Percentiles rank a stretch among this genome's conserved stretches.
Evolutionary conservation across 495 filamentous ascomycete genomes (phyloP).

Genomic region (Neurospora sublineolata): DNA sequence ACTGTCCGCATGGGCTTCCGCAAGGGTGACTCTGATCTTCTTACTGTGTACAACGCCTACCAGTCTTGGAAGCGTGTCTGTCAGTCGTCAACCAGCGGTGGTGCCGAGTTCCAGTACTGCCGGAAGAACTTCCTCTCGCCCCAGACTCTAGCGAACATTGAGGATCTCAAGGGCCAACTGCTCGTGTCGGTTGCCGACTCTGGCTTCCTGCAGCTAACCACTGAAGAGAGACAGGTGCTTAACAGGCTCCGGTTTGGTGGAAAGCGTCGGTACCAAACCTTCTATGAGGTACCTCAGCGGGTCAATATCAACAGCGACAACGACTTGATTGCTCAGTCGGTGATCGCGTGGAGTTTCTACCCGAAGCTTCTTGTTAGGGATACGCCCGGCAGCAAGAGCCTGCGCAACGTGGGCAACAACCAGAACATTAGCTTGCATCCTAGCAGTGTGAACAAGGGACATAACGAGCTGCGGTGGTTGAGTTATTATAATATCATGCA

Average conservation of each 20-base stretch:
- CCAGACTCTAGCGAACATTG: constrained; percentile 78
- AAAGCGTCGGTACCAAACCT: constrained; percentile 52
- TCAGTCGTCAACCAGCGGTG: constrained; percentile 42
- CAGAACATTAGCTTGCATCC: constrained; percentile 76
- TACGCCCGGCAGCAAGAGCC: constrained; percentile 54
- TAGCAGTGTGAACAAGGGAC: constrained; percentile 70
- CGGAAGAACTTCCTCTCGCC: constrained; percentile 78
- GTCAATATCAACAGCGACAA: constrained; percentile 66
- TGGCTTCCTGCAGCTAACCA: constrained; percentile 62
- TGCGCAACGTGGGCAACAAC: constrained; percentile 83
- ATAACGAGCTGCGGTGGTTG: constrained; percentile 59
- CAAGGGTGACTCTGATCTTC: constrained; percentile 76
- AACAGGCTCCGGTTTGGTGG: constrained; percentile 40
- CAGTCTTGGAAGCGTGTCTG: constrained; percentile 73
- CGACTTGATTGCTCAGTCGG: constrained; percentile 61
- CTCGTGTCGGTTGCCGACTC: constrained; percentile 70
- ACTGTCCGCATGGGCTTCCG: constrained; percentile 64
- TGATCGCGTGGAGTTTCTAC: constrained; percentile 88
- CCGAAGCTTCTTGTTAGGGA: constrained; percentile 81
- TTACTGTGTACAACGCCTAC: constrained; percentile 91
- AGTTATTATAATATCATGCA: constrained; percentile 97
- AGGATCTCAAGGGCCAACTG: constrained; percentile 88
- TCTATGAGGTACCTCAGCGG: constrained; percentile 65
- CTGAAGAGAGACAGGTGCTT: constrained; percentile 53
- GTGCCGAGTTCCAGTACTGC: constrained; percentile 75